Evolutionary conservation across 345 rosid genomes (phyloP).

Genomic region (Syzygium aromaticum): DNA sequence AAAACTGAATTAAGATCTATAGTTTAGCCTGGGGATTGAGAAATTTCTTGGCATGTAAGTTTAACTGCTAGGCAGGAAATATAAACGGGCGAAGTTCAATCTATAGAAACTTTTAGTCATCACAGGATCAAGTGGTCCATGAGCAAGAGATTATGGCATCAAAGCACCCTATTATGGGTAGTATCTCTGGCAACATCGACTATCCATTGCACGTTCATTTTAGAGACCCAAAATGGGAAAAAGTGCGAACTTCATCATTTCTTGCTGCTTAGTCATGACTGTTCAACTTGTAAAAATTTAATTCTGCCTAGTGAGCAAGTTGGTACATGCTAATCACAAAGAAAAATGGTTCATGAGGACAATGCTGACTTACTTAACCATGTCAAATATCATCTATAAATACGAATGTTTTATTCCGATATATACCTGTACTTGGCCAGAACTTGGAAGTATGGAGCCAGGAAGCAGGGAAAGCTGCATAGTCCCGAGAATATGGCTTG

Average conservation of each 20-base stretch:
- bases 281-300: not conserved
- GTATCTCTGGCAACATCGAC: not conserved
- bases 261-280: not conserved
- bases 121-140: not conserved
- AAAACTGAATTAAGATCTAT: not conserved
- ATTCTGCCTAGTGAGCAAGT: not conserved
- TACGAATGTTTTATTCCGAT: not conserved
- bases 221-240: not conserved
- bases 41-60: not conserved
- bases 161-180: not conserved
- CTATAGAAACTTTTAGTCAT: not conserved
- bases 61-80: not conserved
- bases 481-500: slow-evolving; percentile 82
- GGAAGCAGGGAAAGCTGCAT: slow-evolving; percentile 96
- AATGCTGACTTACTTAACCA: not conserved
- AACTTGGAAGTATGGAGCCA: slow-evolving; percentile 90
- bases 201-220: not conserved
- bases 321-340: not conserved
- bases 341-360: not conserved
- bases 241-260: not conserved
- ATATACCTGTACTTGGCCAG: slow-evolving; percentile 86
- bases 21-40: not conserved
- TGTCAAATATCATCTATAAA: not conserved
- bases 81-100: not conserved
- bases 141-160: not conserved